phyloP scores from a whole-genome alignment of 108 stramenopile genomes.

The Phaeodactylum tricornutum region DNA sequence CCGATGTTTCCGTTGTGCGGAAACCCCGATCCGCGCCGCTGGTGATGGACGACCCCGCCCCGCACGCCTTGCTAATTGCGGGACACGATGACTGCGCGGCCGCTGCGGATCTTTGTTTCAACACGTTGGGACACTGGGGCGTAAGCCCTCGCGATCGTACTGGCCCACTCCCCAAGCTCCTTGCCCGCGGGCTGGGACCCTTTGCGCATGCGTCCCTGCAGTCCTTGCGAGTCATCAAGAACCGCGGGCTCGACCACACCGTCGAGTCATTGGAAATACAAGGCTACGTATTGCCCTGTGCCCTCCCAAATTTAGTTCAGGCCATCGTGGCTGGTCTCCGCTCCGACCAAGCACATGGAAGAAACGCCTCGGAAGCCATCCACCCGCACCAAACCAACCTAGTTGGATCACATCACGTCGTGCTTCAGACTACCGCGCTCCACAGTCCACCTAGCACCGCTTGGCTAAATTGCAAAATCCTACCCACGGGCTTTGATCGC shows the following conservation, averaged over 20 bases:
- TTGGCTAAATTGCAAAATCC: too few relatives aligned
- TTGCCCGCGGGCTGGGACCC: slow-evolving; percentile 37
- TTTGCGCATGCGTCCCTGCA: slow-evolving; percentile 37
- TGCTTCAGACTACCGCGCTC: neutral
- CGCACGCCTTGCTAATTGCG: slow-evolving; percentile 25
- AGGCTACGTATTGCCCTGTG: slow-evolving; percentile 47
- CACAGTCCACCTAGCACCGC: too few relatives aligned
- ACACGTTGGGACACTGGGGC: slow-evolving; percentile 34
- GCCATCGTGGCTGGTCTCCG: neutral
- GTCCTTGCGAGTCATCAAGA: slow-evolving; percentile 13
- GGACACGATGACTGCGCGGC: slow-evolving; percentile 47
- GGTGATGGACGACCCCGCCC: too few relatives aligned
- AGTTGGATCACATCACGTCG: neutral
- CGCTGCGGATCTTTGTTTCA: slow-evolving; percentile 53
- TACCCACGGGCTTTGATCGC: neutral
- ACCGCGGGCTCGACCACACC: too few relatives aligned
- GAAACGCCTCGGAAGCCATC: neutral
- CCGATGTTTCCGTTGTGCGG: slow-evolving; percentile 27
- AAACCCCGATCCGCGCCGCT: neutral
- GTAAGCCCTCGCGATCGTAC: neutral
- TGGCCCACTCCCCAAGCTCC: slow-evolving; percentile 52
- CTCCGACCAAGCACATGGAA: neutral
- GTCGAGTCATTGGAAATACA: slow-evolving; percentile 35
- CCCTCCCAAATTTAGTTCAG: slow-evolving; percentile 16
- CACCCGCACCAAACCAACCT: neutral